Conservation (phyloP, 2,329 filamentous ascomycete species). For the Penicillium concentricum region DNA sequence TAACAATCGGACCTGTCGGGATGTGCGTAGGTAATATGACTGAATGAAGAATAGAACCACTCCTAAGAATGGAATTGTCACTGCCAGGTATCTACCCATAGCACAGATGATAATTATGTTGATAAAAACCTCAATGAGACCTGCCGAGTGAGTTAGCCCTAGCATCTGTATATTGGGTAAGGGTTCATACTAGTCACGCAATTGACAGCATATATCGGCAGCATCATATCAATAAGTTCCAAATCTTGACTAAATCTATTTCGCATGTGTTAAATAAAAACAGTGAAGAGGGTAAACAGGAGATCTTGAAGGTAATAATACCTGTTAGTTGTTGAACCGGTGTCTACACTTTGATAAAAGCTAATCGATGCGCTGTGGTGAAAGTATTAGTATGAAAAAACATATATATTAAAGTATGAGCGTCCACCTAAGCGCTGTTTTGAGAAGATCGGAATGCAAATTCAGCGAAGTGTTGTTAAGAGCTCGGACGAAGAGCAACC, state of each 20-base stretch:
- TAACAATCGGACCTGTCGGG: constrained; percentile 1
- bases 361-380: background rate
- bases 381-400: background rate
- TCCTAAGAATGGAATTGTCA: background rate
- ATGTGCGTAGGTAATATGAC: background rate
- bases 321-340: background rate
- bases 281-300: background rate
- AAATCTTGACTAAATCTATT: background rate
- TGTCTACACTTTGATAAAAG: background rate
- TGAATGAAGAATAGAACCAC: background rate
- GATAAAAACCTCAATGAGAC: background rate
- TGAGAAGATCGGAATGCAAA: constrained; percentile 2
- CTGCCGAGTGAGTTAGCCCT: background rate
- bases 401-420: background rate
- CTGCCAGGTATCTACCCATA: background rate
- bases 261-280: background rate
- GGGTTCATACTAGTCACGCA: background rate
- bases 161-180: background rate
- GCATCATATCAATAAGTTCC: constrained; percentile 8
- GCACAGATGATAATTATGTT: background rate
- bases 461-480: constrained; percentile 1
- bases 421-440: background rate
- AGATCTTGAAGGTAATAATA: background rate
- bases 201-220: background rate
- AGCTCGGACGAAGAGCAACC: background rate